Evolutionary conservation across 192 early-diverging fungal genomes (phyloP).

Genomic region (Umbelopsis ramanniana): DNA sequence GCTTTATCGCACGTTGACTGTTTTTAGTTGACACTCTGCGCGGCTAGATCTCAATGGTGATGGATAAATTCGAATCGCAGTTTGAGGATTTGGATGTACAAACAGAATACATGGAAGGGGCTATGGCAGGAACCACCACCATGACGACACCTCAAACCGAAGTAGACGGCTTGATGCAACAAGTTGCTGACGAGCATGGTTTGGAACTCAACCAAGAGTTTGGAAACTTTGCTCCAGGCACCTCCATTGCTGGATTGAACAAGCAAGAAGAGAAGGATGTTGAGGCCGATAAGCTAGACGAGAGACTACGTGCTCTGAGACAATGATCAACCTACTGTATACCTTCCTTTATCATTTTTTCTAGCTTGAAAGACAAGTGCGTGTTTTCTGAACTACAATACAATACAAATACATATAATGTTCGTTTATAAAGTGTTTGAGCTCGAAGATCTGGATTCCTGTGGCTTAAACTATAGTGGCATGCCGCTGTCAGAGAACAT

Average conservation of each 20-base stretch:
- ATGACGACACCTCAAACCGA: constrained; percentile 88
- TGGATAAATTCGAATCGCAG: constrained; percentile 97
- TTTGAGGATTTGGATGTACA: constrained; percentile 98
- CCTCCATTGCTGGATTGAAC: constrained; percentile 41
- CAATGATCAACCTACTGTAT: constrained; percentile 37
- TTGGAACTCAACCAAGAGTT: constrained; percentile 84
- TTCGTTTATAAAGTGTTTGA: too few relatives aligned
- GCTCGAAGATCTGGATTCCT: too few relatives aligned
- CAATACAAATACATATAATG: too few relatives aligned
- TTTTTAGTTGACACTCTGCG: not conserved
- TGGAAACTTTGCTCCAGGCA: constrained; percentile 52
- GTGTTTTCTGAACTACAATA: too few relatives aligned
- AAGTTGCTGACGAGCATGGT: constrained; percentile 96
- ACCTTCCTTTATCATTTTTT: not conserved
- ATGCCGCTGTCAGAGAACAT: too few relatives aligned
- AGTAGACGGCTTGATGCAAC: constrained; percentile 93
- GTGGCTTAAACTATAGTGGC: too few relatives aligned
- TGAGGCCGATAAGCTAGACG: constrained; percentile 48
- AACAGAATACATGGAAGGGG: constrained; percentile 94
- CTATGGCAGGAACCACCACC: constrained; percentile 88
- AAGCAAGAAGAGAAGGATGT: constrained; percentile 48
- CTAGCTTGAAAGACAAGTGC: too few relatives aligned
- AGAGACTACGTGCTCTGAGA: constrained; percentile 50
- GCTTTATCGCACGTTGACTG: not conserved
- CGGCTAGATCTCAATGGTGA: constrained; percentile 87